Conservation (phyloP, 1,284 basidiomycete genomes). For the Athelia psychrophila region DNA sequence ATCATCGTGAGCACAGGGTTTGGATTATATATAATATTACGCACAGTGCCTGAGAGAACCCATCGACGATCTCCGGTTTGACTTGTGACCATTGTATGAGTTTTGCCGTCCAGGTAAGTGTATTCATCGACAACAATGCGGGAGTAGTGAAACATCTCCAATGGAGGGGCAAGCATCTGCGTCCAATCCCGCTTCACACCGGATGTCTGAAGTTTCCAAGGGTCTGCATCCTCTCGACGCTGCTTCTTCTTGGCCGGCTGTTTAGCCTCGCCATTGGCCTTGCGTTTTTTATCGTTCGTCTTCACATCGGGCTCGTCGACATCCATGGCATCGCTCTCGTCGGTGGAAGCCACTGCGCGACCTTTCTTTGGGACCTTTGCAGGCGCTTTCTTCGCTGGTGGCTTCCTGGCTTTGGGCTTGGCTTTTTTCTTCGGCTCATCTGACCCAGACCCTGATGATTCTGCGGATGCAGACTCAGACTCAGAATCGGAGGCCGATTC, state of each 20-base stretch:
- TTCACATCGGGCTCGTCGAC: slow-evolving; percentile 46
- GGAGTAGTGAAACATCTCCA: slow-evolving; percentile 91
- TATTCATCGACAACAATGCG: slow-evolving; percentile 94
- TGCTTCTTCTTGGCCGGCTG: slow-evolving; percentile 61
- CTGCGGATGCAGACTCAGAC: neutral
- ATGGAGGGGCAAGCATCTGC: slow-evolving; percentile 75
- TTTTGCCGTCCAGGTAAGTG: slow-evolving; percentile 85
- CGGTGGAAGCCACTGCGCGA: slow-evolving; percentile 20
- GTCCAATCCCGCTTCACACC: slow-evolving; percentile 74
- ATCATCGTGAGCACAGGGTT: neutral
- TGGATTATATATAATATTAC: neutral
- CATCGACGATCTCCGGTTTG: slow-evolving; percentile 81
- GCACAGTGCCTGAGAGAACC: slow-evolving; percentile 88
- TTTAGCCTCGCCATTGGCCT: slow-evolving; percentile 42
- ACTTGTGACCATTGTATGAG: slow-evolving; percentile 76
- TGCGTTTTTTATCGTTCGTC: slow-evolving; percentile 45
- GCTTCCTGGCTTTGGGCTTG: slow-evolving; percentile 16
- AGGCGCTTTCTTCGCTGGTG: slow-evolving; percentile 14
- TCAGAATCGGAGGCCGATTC: slow-evolving; percentile 6
- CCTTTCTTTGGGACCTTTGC: neutral
- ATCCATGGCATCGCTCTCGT: slow-evolving; percentile 46
- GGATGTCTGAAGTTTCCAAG: slow-evolving; percentile 73
- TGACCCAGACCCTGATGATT: neutral
- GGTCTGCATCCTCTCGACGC: slow-evolving; percentile 65
- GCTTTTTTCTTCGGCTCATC: slow-evolving; percentile 18